Base-by-base conservation (phyloP, 2,329 filamentous ascomycete species). In the Pseudocercospora cruenta region DNA sequence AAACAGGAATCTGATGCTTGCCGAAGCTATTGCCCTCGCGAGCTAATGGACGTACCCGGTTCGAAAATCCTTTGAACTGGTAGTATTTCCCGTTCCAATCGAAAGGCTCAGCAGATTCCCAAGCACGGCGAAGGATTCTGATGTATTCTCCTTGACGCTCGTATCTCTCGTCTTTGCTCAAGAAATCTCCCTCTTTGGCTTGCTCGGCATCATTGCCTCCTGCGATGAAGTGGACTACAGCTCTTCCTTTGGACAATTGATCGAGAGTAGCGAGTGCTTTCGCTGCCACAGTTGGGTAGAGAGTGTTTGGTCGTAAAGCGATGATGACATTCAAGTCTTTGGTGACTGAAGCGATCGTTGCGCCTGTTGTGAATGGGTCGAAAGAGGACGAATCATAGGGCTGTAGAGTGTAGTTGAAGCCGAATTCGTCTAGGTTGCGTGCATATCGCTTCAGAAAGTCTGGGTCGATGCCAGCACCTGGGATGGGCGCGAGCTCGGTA, bases 191-290 rank as follows among this genome's bases (percentile, higher is more conserved):
- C 73, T 88, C 87, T 26, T 80, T 81, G 0, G 85, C 86, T 74
- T 89, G 87, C 67, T 89, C 87, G 2, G 76, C 82, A 62, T 89
- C 87, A 64, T 82, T 87, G 57, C 87, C 87, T 28, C 87, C 87
- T 0, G 87, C 87, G 68, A 89, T 88, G 72, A 88, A 87, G 71
- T 89, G 87, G 10, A 88, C 87, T 0, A 88, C 86, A 3, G 82
- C 86, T 9, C 86, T 83, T 7, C 87, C 87, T 2, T 75, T 77
- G 73, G 84, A 84, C 26, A 88, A 83, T 68, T 88, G 86, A 69
- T 88, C 86, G 0, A 89, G 82, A 0, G 87, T 88, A 1, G 87
- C 86, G 1, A 89, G 82, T 3, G 85, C 83, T 75, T 88, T 88
- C 49, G 87, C 87, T 0, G 87, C 87, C 0, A 88, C 86, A 1